Base-by-base conservation (phyloP, 179 eudicot species). In the Heliamphora pulchella region DNA sequence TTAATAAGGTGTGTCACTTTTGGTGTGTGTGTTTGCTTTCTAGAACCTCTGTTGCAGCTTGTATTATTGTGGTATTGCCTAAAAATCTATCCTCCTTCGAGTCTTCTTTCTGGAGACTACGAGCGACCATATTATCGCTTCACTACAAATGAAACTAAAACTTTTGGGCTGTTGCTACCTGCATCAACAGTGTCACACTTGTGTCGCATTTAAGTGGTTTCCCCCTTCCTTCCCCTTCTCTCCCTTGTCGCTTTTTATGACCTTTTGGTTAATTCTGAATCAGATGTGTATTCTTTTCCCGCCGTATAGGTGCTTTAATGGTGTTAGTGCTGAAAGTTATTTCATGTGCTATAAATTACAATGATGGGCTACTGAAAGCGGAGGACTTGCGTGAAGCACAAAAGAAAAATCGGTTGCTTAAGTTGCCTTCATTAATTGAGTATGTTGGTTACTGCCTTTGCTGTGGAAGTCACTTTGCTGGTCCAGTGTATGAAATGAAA, bases 401-500 rank as follows among this genome's bases (percentile, higher is more conserved):
- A 81, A 96, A 89, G 93, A 94, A 94, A 81, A 86, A 92, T 80
- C 89, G 91, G 70, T 83, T 96, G 89, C 79, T 88, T 63, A 86
- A 85, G 84, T 82, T 94, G 87, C 99, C 99, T 22, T 94, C 98
- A 17, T 80, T 96, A 71, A 83, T 94, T 22, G 99, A 96, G 83
- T 96, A 92, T 69, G 50, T 89, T 78, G 99, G 98, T 79, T 96
- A 86, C 72, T 96, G 99, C 86, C 98, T 96, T 78, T 94, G 96
- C 82, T 96, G 99, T 82, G 99, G 98, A 61, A 94, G 96, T 85
- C 99, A 96, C 90, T 92, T 96, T 85, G 99, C 99, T 68, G 99
- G 99, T 79, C 99, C 99, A 31, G 97, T 96, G 47, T 94, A 83
- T 85, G 99, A 94, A 89, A 91, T 94, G 91, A 94, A 89, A 84